These are phyloP conservation scores for Lycium ferocissimum DNA, from an alignment of 257 asterid species.

Conservation along the genomic window DNA sequence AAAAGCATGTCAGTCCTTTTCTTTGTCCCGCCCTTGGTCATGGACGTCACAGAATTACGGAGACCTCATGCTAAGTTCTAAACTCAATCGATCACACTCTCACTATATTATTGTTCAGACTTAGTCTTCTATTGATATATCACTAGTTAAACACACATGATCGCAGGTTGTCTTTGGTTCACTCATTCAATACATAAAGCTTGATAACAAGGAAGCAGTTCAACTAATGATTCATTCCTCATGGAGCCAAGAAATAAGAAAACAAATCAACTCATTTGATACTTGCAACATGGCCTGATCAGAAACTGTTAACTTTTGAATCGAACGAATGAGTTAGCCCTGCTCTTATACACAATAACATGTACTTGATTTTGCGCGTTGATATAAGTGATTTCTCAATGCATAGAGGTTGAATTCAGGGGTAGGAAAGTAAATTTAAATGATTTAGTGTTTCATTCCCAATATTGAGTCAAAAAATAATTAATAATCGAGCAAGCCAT, in stretches of 20 bases:
- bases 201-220: neutral
- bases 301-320: conserved; percentile 1
- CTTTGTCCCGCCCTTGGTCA: no score
- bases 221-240: neutral
- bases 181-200: neutral
- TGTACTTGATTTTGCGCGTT: neutral
- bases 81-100: no score
- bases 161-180: neutral
- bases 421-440: neutral
- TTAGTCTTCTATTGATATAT: neutral
- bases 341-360: neutral
- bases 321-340: neutral
- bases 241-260: neutral
- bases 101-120: no score
- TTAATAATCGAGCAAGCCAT: neutral
- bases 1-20: no score
- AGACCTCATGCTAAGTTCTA: no score
- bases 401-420: no score
- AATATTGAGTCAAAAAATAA: neutral
- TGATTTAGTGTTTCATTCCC: neutral
- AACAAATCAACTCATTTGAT: neutral
- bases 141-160: neutral
- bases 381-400: neutral
- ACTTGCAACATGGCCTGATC: neutral
- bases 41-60: no score